phyloP scores from a whole-genome alignment of 768 basidiomycete species.

The Termitomyces eurrhizus region DNA sequence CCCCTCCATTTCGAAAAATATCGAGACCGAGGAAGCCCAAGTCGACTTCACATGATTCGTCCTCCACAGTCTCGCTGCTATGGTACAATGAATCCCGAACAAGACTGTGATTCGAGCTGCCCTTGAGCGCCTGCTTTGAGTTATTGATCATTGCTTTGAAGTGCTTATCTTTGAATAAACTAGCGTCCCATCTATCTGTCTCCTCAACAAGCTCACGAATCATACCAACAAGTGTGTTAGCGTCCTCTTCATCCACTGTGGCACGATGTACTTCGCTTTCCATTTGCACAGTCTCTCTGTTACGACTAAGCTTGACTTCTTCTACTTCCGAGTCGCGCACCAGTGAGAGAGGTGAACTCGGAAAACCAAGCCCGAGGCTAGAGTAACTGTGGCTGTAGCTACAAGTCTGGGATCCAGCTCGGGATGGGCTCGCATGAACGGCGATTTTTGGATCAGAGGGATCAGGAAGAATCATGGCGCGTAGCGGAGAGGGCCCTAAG shows the following conservation, averaged over 20 bases:
- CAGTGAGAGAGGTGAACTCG: conserved; percentile 5
- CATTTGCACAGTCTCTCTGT: neutral
- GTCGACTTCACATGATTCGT: conserved; percentile 20
- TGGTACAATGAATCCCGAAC: neutral
- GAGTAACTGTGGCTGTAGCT: conserved; percentile 6
- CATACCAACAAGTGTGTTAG: conserved; percentile 34
- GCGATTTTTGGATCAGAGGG: conserved; percentile 16
- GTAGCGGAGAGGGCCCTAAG: conserved; percentile 43
- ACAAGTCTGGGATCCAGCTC: conserved; percentile 2
- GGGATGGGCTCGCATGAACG: conserved; percentile 1
- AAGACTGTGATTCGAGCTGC: neutral
- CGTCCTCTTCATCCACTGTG: conserved; percentile 17
- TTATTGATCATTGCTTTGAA: conserved; percentile 42
- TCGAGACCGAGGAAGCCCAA: conserved; percentile 21
- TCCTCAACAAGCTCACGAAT: conserved; percentile 48
- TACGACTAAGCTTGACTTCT: neutral
- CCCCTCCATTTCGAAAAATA: conserved; percentile 14
- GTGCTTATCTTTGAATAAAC: conserved; percentile 41
- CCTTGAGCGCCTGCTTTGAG: conserved; percentile 18
- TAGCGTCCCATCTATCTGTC: conserved; percentile 47
- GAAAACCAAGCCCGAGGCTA: conserved; percentile 17
- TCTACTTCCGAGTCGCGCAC: neutral
- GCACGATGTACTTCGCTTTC: neutral
- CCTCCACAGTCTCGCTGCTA: neutral
- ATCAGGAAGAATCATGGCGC: conserved; percentile 39